Evolutionary conservation across 345 rosid species (phyloP).

Genomic region (Abelmoschus esculentus): DNA sequence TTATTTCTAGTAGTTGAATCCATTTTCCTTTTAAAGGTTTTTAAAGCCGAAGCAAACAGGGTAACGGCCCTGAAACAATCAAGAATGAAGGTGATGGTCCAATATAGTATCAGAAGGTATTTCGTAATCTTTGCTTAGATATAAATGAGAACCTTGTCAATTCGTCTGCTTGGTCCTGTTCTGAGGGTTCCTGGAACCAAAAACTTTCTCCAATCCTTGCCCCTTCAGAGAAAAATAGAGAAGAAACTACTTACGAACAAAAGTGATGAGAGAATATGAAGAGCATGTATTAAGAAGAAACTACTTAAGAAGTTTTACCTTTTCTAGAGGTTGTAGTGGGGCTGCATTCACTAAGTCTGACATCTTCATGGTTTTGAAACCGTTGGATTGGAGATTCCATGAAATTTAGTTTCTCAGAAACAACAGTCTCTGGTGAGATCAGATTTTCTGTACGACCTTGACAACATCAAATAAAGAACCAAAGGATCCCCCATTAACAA

Average conservation of each 20-base stretch:
- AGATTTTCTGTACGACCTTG: slow-evolving; percentile 31
- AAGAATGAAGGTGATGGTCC: background rate
- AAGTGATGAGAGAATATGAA: background rate
- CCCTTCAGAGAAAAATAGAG: slow-evolving; percentile 17
- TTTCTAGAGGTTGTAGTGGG: slow-evolving; percentile 35
- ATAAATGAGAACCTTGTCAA: slow-evolving; percentile 51
- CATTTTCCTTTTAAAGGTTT: slow-evolving; percentile 61
- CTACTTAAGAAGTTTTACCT: slow-evolving; percentile 35
- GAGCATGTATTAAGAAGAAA: background rate
- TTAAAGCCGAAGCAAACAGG: slow-evolving; percentile 55
- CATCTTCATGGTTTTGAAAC: slow-evolving; percentile 27
- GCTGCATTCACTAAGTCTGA: slow-evolving; percentile 25
- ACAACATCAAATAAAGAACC: slow-evolving; percentile 16
- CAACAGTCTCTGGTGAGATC: slow-evolving; percentile 24
- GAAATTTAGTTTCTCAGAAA: slow-evolving; percentile 33
- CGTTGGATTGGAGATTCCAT: slow-evolving; percentile 36
- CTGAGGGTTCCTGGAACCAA: slow-evolving; percentile 40
- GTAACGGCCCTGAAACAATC: slow-evolving; percentile 53
- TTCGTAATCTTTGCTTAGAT: background rate
- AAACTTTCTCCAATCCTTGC: slow-evolving; percentile 40
- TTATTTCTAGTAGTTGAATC: slow-evolving; percentile 55
- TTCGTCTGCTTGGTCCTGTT: slow-evolving; percentile 53
- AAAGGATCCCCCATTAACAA: background rate
- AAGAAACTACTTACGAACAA: background rate
- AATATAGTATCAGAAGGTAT: slow-evolving; percentile 1